Percentiles rank a stretch among this genome's conserved stretches.
These are phyloP conservation scores for Penicillium lividum DNA, from an alignment of 495 filamentous ascomycete species.

Conservation along the genomic window DNA sequence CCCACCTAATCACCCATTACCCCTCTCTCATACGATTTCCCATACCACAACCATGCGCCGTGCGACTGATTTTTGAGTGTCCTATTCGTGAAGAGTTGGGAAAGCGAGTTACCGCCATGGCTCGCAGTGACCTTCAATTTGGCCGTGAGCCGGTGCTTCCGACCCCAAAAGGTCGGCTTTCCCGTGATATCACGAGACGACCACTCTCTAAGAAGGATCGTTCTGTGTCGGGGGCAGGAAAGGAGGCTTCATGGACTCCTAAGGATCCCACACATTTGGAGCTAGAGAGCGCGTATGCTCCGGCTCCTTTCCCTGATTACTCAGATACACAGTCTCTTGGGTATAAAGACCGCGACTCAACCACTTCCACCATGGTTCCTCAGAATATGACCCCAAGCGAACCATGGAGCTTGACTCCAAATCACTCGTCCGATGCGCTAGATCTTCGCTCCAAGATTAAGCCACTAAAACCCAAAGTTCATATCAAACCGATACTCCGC, in stretches of 20 bases:
- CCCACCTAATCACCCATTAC: not conserved
- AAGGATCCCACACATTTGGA: conserved; percentile 19
- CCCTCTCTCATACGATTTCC: not conserved
- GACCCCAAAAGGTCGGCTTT: conserved; percentile 15
- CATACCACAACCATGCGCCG: conserved; percentile 21
- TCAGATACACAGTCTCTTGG: conserved; percentile 16
- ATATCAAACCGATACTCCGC: conserved; percentile 60
- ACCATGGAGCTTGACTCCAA: conserved; percentile 14
- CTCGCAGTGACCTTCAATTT: conserved; percentile 23
- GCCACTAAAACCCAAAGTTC: conserved; percentile 35
- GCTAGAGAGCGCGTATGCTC: conserved; percentile 15
- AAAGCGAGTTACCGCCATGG: conserved; percentile 22
- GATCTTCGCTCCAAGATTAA: conserved; percentile 29
- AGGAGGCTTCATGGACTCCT: conserved; percentile 7
- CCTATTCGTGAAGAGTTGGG: conserved; percentile 12
- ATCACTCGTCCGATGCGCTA: conserved; percentile 23
- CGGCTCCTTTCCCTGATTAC: conserved; percentile 22
- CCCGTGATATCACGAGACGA: conserved; percentile 16
- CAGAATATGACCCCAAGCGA: conserved; percentile 16
- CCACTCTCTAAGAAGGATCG: conserved; percentile 13
- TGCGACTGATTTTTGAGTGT: conserved; percentile 15
- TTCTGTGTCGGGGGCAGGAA: conserved; percentile 7
- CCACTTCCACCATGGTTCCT: conserved; percentile 13
- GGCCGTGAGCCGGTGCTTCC: conserved; percentile 25
- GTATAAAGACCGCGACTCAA: conserved; percentile 11